A percentile compares a stretch with the other conserved stretches of the same genome.
These are phyloP conservation scores for Venturia nashicola DNA, from an alignment of 2,329 filamentous ascomycete species.

Conservation along the genomic window DNA sequence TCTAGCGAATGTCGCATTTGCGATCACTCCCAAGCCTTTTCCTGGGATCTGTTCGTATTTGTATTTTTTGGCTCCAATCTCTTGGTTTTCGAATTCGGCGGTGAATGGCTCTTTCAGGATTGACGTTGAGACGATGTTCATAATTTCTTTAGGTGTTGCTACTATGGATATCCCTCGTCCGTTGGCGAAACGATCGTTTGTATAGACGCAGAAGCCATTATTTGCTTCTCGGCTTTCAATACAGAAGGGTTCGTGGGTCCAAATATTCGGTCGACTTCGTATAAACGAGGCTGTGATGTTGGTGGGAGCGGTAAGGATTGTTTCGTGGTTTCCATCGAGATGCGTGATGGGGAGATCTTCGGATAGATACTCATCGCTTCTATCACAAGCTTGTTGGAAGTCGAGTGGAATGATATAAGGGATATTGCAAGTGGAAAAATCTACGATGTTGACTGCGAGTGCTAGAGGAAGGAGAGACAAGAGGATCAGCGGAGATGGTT, in stretches of 20 bases:
- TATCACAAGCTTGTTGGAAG: slow-evolving; percentile 4
- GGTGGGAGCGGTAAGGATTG: not conserved
- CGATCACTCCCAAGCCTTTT: slow-evolving; percentile 8
- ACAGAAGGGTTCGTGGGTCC: slow-evolving; percentile 11
- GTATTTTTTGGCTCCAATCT: not conserved
- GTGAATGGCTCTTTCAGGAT: slow-evolving; percentile 1
- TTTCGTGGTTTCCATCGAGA: not conserved
- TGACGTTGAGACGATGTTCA: not conserved
- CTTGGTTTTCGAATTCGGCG: not conserved
- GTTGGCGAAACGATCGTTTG: slow-evolving; percentile 9
- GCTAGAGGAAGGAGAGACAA: not conserved
- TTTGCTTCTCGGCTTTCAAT: slow-evolving; percentile 8
- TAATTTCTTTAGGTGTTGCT: not conserved
- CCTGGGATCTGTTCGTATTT: not conserved
- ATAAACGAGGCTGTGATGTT: slow-evolving; percentile 5
- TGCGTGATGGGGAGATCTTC: not conserved
- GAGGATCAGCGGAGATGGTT: not conserved
- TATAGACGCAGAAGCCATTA: slow-evolving; percentile 11
- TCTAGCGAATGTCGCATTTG: slow-evolving; percentile 5
- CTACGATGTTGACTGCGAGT: slow-evolving; percentile 1
- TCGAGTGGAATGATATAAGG: not conserved
- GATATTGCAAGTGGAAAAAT: slow-evolving; percentile 4
- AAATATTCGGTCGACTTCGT: not conserved
- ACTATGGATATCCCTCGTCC: slow-evolving; percentile 10
- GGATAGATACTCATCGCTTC: slow-evolving; percentile 2